Evolutionary conservation across 2,329 filamentous ascomycete genomes (phyloP).

Genomic region (Nemania sp.): DNA sequence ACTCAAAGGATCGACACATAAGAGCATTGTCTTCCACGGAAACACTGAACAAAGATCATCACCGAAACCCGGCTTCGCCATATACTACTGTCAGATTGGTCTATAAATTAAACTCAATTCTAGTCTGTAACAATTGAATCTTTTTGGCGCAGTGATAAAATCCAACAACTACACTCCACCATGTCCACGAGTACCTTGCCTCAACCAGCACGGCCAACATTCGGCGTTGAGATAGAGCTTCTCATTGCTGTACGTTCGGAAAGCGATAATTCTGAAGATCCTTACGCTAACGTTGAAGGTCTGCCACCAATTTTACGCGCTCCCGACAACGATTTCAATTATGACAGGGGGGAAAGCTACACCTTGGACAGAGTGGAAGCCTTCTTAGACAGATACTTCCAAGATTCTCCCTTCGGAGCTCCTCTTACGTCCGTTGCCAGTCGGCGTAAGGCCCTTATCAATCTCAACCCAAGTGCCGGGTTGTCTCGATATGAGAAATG

Average conservation of each 20-base stretch:
- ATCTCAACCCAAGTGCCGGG: too few relatives aligned
- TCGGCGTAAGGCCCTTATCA: too few relatives aligned
- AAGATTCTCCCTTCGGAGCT: neutral
- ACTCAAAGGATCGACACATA: too few relatives aligned
- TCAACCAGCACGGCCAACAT: neutral
- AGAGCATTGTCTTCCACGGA: too few relatives aligned
- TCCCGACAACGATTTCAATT: neutral
- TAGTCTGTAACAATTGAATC: too few relatives aligned
- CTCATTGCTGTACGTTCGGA: neutral
- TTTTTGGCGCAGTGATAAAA: neutral
- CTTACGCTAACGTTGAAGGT: neutral
- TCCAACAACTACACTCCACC: neutral
- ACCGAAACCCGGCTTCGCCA: too few relatives aligned
- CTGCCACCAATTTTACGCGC: conserved; percentile 7
- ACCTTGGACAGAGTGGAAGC: neutral
- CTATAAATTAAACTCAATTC: too few relatives aligned
- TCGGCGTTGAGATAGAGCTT: conserved; percentile 15
- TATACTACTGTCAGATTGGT: too few relatives aligned
- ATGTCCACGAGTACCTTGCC: neutral
- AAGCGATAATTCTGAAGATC: neutral
- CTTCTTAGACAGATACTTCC: neutral
- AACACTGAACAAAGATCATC: too few relatives aligned
- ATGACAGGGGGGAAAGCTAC: neutral
- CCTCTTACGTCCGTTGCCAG: too few relatives aligned
- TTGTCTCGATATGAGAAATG: neutral